phyloP scores from a whole-genome alignment of 768 basidiomycete genomes.

The Lentinula aciculospora region DNA sequence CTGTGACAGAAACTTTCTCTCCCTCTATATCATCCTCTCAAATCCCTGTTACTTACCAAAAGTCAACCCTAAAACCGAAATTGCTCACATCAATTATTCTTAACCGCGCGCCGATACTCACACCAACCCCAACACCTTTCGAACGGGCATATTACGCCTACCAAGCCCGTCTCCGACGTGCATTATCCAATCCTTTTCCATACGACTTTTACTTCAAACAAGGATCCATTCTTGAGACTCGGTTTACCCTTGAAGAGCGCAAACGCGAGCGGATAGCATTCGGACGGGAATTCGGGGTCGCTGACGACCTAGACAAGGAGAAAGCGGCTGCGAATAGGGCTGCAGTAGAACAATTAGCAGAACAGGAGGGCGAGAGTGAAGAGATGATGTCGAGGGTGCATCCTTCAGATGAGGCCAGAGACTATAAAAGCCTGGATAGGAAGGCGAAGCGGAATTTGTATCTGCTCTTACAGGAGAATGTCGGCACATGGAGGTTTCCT shows the following conservation, averaged over 20 bases:
- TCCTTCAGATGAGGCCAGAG: conserved; percentile 51
- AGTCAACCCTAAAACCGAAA: conserved; percentile 28
- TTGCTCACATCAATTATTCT: conserved; percentile 65
- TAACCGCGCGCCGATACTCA: conserved; percentile 73
- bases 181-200: conserved; percentile 85
- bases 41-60: conserved; percentile 11
- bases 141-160: conserved; percentile 81
- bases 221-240: conserved; percentile 77
- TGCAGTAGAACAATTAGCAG: conserved; percentile 49
- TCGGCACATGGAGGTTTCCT: conserved; percentile 78
- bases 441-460: conserved; percentile 84
- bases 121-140: conserved; percentile 65
- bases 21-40: not conserved
- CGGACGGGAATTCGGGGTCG: conserved; percentile 51
- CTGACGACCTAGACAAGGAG: conserved; percentile 39
- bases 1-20: conserved; percentile 23
- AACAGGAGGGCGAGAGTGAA: conserved; percentile 58
- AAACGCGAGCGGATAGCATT: conserved; percentile 70
- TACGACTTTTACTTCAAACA: conserved; percentile 92
- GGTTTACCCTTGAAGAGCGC: conserved; percentile 74
- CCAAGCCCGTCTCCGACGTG: conserved; percentile 76
- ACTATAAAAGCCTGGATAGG: conserved; percentile 75
- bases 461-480: conserved; percentile 59
- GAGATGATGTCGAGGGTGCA: conserved; percentile 56
- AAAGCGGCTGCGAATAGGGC: conserved; percentile 49